Conservation (phyloP, 306 rosid species). For the Carpinus fangiana region DNA sequence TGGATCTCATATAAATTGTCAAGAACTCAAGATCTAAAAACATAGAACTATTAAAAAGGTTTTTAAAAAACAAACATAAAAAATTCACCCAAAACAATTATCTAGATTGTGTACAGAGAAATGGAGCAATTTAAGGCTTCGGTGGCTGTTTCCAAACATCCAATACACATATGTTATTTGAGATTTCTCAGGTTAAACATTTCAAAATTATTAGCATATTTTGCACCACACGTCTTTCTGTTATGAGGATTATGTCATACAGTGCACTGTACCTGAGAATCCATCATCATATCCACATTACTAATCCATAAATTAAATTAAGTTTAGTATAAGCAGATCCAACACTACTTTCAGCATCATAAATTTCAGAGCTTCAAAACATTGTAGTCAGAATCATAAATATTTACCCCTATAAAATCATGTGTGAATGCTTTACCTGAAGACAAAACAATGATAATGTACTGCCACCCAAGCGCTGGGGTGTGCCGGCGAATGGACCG, state of each 20-base stretch:
- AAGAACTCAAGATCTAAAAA: background rate
- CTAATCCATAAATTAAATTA: background rate
- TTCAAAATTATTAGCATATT: background rate
- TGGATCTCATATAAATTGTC: background rate
- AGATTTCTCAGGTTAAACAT: background rate
- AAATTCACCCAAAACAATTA: background rate
- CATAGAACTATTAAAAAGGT: background rate
- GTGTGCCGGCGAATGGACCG: constrained; percentile 87
- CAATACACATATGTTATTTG: background rate
- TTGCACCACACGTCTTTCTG: background rate
- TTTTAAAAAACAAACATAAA: background rate
- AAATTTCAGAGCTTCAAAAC: background rate
- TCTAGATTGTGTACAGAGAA: background rate
- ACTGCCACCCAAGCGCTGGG: constrained; percentile 96
- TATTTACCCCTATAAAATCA: background rate
- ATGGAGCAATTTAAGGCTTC: background rate
- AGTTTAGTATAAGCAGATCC: background rate
- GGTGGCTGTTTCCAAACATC: background rate
- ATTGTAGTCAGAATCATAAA: background rate
- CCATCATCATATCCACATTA: background rate
- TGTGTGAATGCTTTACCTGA: constrained; percentile 51
- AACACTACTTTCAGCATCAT: background rate
- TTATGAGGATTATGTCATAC: background rate
- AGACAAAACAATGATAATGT: constrained; percentile 76
- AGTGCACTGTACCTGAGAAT: background rate